Evolutionary conservation across 1,284 basidiomycete species (phyloP).

Genomic region (Mrakiaceae sp.): DNA sequence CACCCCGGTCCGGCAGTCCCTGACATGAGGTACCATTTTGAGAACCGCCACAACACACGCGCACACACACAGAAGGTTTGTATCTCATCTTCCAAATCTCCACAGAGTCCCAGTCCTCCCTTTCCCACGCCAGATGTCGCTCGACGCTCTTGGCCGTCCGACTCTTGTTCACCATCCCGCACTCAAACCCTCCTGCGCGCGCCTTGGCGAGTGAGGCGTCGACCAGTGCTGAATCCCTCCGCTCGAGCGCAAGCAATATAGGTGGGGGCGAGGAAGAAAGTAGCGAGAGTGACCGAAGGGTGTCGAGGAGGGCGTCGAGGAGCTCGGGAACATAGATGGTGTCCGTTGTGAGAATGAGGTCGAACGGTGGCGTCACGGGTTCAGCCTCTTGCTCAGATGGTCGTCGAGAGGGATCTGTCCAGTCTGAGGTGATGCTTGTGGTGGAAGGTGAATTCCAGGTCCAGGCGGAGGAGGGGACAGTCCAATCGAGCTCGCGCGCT

Average conservation of each 20-base stretch:
- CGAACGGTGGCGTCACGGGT: conserved; percentile 45
- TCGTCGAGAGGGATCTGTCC: background rate
- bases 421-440: conserved; percentile 23
- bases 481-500: conserved; percentile 24
- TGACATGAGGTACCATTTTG: no score
- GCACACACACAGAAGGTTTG: background rate
- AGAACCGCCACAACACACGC: no score
- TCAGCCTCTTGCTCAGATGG: background rate
- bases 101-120: conserved; percentile 32
- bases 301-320: conserved; percentile 55
- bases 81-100: conserved; percentile 30
- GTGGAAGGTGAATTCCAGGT: background rate
- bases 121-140: conserved; percentile 40
- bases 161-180: conserved; percentile 48
- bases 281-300: conserved; percentile 47
- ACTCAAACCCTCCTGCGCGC: conserved; percentile 40
- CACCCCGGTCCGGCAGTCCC: no score
- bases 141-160: conserved; percentile 54
- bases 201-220: conserved; percentile 48
- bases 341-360: conserved; percentile 73
- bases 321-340: conserved; percentile 63
- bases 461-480: conserved; percentile 45
- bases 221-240: conserved; percentile 57
- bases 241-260: conserved; percentile 62
- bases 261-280: conserved; percentile 35